A percentile compares a stretch with the other conserved stretches of the same genome.
phyloP scores from a whole-genome alignment of 2,329 filamentous ascomycete genomes.

The Beauveria medogensis region DNA sequence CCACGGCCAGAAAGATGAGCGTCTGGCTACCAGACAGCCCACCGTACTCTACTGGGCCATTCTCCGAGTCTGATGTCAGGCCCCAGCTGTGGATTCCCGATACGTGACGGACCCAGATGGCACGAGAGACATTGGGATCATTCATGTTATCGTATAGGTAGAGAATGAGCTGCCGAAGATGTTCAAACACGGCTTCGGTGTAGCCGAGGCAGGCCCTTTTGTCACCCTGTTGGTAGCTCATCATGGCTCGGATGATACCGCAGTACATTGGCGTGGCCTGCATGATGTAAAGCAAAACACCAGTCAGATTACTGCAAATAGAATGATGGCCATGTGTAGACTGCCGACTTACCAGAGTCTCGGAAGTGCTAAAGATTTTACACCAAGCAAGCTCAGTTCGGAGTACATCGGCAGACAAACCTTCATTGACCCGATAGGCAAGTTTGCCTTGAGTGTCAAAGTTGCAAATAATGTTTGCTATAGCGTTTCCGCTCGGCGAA shows the following conservation, averaged over 20 bases:
- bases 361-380: background rate
- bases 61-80: background rate
- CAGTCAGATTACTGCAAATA: too few species aligned
- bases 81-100: conserved; percentile 6
- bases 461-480: background rate
- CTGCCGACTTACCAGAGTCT: background rate
- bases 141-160: conserved; percentile 1
- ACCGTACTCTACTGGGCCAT: background rate
- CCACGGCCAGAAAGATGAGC: conserved; percentile 1
- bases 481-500: background rate
- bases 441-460: background rate
- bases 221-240: conserved; percentile 1
- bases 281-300: background rate
- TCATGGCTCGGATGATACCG: background rate
- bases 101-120: conserved; percentile 3
- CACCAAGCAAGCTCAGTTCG: conserved; percentile 1
- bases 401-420: background rate
- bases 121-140: background rate
- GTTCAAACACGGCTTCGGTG: background rate
- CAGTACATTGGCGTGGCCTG: conserved; percentile 3
- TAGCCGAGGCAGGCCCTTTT: background rate
- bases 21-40: conserved; percentile 4
- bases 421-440: background rate
- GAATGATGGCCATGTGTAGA: background rate
- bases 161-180: background rate